Percentiles rank a stretch among this genome's conserved stretches.
phyloP scores from a whole-genome alignment of 495 filamentous ascomycete genomes.

The Tetracladium setigerum region DNA sequence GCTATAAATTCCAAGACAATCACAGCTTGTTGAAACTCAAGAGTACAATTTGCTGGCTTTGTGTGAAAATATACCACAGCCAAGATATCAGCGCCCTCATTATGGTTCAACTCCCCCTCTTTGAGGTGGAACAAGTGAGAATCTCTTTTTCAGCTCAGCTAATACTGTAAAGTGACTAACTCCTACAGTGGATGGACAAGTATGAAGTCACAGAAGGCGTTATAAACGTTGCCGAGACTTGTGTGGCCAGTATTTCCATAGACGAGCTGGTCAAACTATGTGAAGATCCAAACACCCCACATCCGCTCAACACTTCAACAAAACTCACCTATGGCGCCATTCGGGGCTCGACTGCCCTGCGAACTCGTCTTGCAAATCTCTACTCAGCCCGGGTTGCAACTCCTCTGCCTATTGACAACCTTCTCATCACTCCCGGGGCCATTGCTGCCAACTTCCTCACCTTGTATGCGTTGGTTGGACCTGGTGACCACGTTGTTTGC shows the following conservation, averaged over 20 bases:
- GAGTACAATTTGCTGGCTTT: too few species aligned
- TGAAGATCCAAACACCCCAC: constrained; percentile 35
- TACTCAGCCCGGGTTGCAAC: constrained; percentile 50
- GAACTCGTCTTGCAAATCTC: constrained; percentile 53
- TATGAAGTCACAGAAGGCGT: constrained; percentile 64
- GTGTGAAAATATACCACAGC: too few species aligned
- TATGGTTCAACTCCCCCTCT: constrained; percentile 27
- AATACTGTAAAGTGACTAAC: constrained; percentile 9
- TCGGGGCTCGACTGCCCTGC: constrained; percentile 56
- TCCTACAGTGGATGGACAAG: constrained; percentile 75
- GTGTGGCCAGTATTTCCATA: constrained; percentile 73
- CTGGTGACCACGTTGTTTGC: constrained; percentile 83
- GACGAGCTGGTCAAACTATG: constrained; percentile 56
- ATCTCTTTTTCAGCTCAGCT: neutral
- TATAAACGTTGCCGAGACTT: constrained; percentile 84
- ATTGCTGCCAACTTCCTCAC: constrained; percentile 78
- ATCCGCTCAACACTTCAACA: constrained; percentile 31
- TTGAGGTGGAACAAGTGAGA: constrained; percentile 70
- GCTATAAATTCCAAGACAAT: too few species aligned
- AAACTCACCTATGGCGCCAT: constrained; percentile 67
- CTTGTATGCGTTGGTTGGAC: constrained; percentile 66
- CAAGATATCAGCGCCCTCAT: too few species aligned
- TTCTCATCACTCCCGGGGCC: constrained; percentile 74
- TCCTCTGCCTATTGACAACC: constrained; percentile 51
- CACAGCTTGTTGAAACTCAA: too few species aligned